Evolutionary conservation across 768 basidiomycete species (phyloP).

Genomic region (Tulasnella sp.): DNA sequence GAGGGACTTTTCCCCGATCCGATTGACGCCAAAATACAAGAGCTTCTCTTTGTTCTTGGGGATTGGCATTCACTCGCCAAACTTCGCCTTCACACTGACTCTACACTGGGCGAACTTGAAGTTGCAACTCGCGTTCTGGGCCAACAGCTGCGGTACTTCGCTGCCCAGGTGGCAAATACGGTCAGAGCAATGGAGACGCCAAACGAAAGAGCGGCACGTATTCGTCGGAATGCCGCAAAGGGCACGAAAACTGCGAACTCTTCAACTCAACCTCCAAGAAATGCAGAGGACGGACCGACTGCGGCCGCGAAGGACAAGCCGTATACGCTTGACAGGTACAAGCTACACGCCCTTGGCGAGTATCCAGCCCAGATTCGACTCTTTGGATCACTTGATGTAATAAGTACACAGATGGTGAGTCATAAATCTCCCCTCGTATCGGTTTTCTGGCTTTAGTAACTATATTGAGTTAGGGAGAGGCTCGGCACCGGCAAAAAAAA

Average conservation of each 20-base stretch:
- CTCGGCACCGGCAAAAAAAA: background rate
- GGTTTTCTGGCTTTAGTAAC: background rate
- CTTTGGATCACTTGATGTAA: background rate
- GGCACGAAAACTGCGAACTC: background rate
- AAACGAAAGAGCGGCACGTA: background rate
- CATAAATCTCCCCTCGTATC: background rate
- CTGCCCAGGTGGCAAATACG: background rate
- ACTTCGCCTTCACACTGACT: constrained; percentile 15
- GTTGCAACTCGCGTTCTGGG: background rate
- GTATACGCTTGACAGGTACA: constrained; percentile 11
- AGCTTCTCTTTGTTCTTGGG: background rate
- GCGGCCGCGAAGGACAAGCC: background rate
- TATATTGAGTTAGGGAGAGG: constrained; percentile 7
- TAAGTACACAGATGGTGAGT: constrained; percentile 5
- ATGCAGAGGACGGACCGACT: background rate
- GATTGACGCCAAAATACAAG: constrained; percentile 1
- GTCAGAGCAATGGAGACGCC: constrained; percentile 17
- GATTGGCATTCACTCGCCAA: constrained; percentile 20
- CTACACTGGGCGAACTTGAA: constrained; percentile 4
- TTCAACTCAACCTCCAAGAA: background rate
- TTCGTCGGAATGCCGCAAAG: background rate
- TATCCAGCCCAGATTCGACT: background rate
- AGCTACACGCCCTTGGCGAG: constrained; percentile 14
- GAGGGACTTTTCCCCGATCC: constrained; percentile 17
- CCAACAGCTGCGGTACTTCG: constrained; percentile 6